A percentile compares a stretch with the other conserved stretches of the same genome.
These are phyloP conservation scores for Ophiostoma sp. DNA, from an alignment of 2,329 filamentous ascomycete species.

Conservation along the genomic window DNA sequence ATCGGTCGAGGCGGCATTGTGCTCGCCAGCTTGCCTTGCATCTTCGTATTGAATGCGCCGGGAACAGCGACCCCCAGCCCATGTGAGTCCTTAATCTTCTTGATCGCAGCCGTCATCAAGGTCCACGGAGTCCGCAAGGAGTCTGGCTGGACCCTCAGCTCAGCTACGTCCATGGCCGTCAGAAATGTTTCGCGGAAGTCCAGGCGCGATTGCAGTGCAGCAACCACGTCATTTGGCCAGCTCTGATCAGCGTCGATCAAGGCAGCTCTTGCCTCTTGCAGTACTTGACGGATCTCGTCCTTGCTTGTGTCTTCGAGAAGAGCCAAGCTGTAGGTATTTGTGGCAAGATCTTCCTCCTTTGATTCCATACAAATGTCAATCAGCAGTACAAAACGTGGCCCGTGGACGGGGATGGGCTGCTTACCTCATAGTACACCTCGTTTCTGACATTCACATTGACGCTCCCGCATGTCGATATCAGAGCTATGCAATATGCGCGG, in stretches of 20 bases:
- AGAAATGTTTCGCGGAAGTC: slow-evolving; percentile 61
- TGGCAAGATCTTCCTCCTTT: slow-evolving; percentile 89
- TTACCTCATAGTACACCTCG: slow-evolving; percentile 78
- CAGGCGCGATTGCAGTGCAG: slow-evolving; percentile 61
- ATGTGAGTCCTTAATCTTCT: slow-evolving; percentile 54
- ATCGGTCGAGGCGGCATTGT: slow-evolving; percentile 91
- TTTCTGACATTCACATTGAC: slow-evolving; percentile 70
- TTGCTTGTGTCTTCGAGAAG: slow-evolving; percentile 61
- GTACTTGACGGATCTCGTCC: slow-evolving; percentile 48
- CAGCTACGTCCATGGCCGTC: slow-evolving; percentile 45
- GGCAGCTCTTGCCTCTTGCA: slow-evolving; percentile 51
- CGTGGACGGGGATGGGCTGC: too few species aligned
- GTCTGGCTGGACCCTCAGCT: slow-evolving; percentile 42
- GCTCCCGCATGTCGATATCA: slow-evolving; percentile 76
- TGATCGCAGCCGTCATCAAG: slow-evolving; percentile 46
- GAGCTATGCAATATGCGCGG: slow-evolving; percentile 75
- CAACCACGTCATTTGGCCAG: slow-evolving; percentile 39
- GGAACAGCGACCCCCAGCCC: slow-evolving; percentile 59
- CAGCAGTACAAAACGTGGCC: too few species aligned
- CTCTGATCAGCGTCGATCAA: slow-evolving; percentile 41
- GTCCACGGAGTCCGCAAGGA: slow-evolving; percentile 48
- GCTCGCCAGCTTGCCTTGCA: slow-evolving; percentile 86
- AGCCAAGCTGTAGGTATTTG: slow-evolving; percentile 78
- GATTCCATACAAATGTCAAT: too few species aligned
- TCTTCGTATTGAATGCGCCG: slow-evolving; percentile 80